Evolutionary conservation across 2,329 filamentous ascomycete species (phyloP).

Genomic region (Parastagonospora avenae): DNA sequence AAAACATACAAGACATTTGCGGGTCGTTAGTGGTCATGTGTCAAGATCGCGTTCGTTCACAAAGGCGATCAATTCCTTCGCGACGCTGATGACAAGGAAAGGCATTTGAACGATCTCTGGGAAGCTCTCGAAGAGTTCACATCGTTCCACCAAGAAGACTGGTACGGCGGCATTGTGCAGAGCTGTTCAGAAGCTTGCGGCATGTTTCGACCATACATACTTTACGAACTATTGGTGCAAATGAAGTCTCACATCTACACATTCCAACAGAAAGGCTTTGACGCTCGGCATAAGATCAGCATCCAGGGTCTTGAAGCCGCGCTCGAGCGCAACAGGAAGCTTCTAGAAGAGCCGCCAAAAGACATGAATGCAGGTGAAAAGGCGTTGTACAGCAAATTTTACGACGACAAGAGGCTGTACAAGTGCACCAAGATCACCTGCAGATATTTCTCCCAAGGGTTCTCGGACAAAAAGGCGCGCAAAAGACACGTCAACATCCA

Average conservation of each 20-base stretch:
- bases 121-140: slow-evolving; percentile 29
- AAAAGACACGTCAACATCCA: slow-evolving; percentile 50
- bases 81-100: slow-evolving; percentile 1
- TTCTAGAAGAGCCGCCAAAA: slow-evolving; percentile 33
- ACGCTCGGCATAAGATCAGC: slow-evolving; percentile 37
- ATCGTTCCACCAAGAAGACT: slow-evolving; percentile 23
- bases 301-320: slow-evolving; percentile 30
- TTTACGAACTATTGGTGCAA: slow-evolving; percentile 28
- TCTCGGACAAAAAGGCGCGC: slow-evolving; percentile 32
- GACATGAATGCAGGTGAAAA: slow-evolving; percentile 9
- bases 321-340: slow-evolving; percentile 34
- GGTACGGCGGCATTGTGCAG: slow-evolving; percentile 12
- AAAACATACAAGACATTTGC: slow-evolving; percentile 33
- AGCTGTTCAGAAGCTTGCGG: slow-evolving; percentile 19
- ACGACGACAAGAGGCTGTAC: slow-evolving; percentile 46
- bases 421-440: slow-evolving; percentile 52
- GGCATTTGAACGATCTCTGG: slow-evolving; percentile 7
- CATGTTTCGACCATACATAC: slow-evolving; percentile 10
- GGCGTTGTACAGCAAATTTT: slow-evolving; percentile 30
- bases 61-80: slow-evolving; percentile 22
- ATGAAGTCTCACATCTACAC: slow-evolving; percentile 39
- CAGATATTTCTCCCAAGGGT: slow-evolving; percentile 52
- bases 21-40: slow-evolving; percentile 15
- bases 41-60: slow-evolving; percentile 20
- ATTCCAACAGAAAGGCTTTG: slow-evolving; percentile 37